Conservation (phyloP, 352 stramenopile species). For the Phytophthora pistaciae region DNA sequence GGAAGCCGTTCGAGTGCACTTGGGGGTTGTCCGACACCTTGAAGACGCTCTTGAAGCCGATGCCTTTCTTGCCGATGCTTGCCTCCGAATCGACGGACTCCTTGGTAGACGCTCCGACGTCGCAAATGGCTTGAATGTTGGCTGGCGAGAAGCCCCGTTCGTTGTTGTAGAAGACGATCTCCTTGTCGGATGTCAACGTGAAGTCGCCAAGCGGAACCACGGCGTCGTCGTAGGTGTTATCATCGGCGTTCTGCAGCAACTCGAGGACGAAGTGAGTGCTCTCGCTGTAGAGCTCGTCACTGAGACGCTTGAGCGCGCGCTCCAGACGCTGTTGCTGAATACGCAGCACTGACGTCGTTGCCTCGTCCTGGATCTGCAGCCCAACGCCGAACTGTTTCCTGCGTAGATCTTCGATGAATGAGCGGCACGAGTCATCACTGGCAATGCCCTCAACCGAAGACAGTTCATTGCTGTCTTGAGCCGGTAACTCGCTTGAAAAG, state of each 20-base stretch:
- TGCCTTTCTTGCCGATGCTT: constrained; percentile 92
- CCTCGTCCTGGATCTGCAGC: constrained; percentile 65
- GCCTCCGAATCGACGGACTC: constrained; percentile 31
- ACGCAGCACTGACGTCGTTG: constrained; percentile 61
- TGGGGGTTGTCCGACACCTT: constrained; percentile 85
- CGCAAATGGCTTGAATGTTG: constrained; percentile 89
- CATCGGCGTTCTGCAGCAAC: constrained; percentile 90
- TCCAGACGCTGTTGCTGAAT: constrained; percentile 86
- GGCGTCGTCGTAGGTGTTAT: constrained; percentile 68
- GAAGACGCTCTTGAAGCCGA: constrained; percentile 94
- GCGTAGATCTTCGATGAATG: constrained; percentile 71
- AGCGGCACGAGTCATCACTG: constrained; percentile 40
- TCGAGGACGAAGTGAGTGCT: constrained; percentile 92
- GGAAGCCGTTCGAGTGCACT: constrained; percentile 91
- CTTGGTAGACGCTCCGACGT: constrained; percentile 90
- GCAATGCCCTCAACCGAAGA: not conserved
- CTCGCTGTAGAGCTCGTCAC: constrained; percentile 88
- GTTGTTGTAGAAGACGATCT: constrained; percentile 89
- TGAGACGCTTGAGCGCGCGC: constrained; percentile 85
- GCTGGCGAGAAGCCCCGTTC: constrained; percentile 76
- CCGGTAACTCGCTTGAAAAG: constrained; percentile 17
- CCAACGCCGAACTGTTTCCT: constrained; percentile 85
- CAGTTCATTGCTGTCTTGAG: constrained; percentile 10
- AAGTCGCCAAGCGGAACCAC: constrained; percentile 71
- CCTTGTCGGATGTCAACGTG: constrained; percentile 48